A percentile compares a stretch with the other conserved stretches of the same genome.
phyloP scores from a whole-genome alignment of 148 eudicot genomes.

The Vaccinium myrtillus region DNA sequence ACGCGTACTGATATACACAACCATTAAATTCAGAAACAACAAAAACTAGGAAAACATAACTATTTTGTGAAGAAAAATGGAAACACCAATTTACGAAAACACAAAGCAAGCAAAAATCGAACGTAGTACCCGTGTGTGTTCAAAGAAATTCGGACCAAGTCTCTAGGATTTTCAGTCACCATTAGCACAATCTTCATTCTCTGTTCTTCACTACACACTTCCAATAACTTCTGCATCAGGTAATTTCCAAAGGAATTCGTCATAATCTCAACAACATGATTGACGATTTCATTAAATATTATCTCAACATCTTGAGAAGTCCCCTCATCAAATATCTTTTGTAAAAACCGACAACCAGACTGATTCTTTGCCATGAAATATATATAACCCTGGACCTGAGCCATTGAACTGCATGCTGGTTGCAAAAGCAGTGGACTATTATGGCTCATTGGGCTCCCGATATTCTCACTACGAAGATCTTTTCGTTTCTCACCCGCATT shows the following conservation, averaged over 20 bases:
- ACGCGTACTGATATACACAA: constrained; percentile 49
- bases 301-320: constrained; percentile 44
- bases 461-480: constrained; percentile 28
- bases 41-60: not conserved
- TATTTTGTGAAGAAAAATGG: not conserved
- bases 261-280: constrained; percentile 62
- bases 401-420: constrained; percentile 29
- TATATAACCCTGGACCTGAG: constrained; percentile 38
- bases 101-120: not conserved
- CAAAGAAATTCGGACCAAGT: constrained; percentile 49
- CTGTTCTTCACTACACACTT: constrained; percentile 64
- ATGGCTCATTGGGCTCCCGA: constrained; percentile 18
- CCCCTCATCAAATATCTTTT: constrained; percentile 62
- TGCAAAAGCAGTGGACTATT: constrained; percentile 24
- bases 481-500: constrained; percentile 25
- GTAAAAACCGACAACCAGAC: constrained; percentile 64
- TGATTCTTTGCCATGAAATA: constrained; percentile 65
- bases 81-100: not conserved
- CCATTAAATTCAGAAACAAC: constrained; percentile 13
- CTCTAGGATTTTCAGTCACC: constrained; percentile 49
- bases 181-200: constrained; percentile 45
- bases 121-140: constrained; percentile 60
- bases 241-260: constrained; percentile 73
- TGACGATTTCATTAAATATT: constrained; percentile 53
- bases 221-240: constrained; percentile 64